A percentile compares a stretch with the other conserved stretches of the same genome.
phyloP scores from a whole-genome alignment of 257 asterid species.

The Echium plantagineum region DNA sequence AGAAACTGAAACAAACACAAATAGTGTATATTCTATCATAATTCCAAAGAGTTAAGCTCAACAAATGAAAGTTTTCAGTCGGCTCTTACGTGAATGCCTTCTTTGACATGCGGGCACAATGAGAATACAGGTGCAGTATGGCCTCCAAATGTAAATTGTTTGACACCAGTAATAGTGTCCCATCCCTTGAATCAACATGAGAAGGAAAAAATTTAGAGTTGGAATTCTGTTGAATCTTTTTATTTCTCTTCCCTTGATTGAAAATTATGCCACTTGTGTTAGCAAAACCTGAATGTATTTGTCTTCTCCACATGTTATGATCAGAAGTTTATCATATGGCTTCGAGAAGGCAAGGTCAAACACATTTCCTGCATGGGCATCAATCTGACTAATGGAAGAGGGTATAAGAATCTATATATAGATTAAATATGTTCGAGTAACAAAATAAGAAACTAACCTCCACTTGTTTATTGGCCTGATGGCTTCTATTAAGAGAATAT shows the following conservation, averaged over 20 bases:
- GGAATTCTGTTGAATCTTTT: background rate
- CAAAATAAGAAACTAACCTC: slow-evolving; percentile 33
- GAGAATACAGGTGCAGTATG: slow-evolving; percentile 64
- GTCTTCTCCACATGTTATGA: slow-evolving; percentile 77
- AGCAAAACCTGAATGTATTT: slow-evolving; percentile 45
- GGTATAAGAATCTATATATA: slow-evolving; percentile 8
- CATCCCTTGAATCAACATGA: slow-evolving; percentile 39
- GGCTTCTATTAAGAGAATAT: slow-evolving; percentile 22
- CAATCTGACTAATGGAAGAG: slow-evolving; percentile 29
- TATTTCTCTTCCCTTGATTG: background rate
- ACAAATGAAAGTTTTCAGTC: slow-evolving; percentile 1
- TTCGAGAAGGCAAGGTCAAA: slow-evolving; percentile 62
- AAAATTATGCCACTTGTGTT: background rate
- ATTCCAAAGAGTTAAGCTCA: background rate
- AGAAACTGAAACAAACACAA: slow-evolving; percentile 31
- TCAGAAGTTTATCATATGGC: slow-evolving; percentile 27
- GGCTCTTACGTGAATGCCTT: slow-evolving; percentile 32
- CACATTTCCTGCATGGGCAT: slow-evolving; percentile 60
- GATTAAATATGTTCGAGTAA: background rate
- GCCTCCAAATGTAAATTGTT: slow-evolving; percentile 49
- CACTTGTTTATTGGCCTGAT: slow-evolving; percentile 24
- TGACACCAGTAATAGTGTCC: slow-evolving; percentile 49
- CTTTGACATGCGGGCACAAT: slow-evolving; percentile 44
- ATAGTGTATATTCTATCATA: background rate
- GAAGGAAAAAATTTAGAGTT: slow-evolving; percentile 10